Percentiles rank a stretch among this genome's conserved stretches.
phyloP scores from a whole-genome alignment of 345 rosid species.

The Punica granatum region DNA sequence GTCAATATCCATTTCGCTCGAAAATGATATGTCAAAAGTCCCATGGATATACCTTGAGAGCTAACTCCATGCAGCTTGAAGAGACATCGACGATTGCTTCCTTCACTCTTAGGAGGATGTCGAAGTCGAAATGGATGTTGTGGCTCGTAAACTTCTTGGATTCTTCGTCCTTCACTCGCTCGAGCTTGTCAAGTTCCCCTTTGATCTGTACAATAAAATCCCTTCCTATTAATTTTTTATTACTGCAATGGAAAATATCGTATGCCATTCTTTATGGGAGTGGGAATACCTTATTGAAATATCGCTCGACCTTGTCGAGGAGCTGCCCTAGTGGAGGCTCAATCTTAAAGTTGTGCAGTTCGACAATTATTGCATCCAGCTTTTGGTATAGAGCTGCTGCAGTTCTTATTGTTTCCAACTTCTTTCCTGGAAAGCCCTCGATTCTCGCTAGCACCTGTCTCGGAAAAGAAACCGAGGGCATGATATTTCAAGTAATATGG shows the following conservation, averaged over 20 bases:
- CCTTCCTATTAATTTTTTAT: neutral
- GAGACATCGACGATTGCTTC: constrained; percentile 92
- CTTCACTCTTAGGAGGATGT: constrained; percentile 60
- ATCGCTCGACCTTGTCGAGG: constrained; percentile 71
- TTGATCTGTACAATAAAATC: constrained; percentile 36
- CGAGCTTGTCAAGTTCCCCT: constrained; percentile 68
- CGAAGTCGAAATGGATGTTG: constrained; percentile 70
- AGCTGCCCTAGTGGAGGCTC: constrained; percentile 56
- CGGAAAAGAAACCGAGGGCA: neutral
- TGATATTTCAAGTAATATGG: neutral
- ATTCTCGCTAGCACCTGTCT: constrained; percentile 78
- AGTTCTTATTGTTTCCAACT: constrained; percentile 74
- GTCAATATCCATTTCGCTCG: too few species aligned
- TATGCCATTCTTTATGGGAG: neutral
- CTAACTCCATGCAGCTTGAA: constrained; percentile 84
- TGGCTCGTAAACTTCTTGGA: constrained; percentile 68
- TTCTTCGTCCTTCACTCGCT: constrained; percentile 84
- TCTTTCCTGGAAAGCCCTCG: constrained; percentile 86
- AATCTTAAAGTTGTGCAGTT: constrained; percentile 59
- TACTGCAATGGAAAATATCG: neutral
- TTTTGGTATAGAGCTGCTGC: constrained; percentile 57
- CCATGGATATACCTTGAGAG: constrained; percentile 74
- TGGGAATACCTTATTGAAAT: constrained; percentile 61
- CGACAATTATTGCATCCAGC: constrained; percentile 39
- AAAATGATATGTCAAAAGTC: too few species aligned